Percentiles rank a stretch among this genome's conserved stretches.
These are phyloP conservation scores for Ammopiptanthus mongolicus DNA, from an alignment of 306 rosid species.

Conservation along the genomic window DNA sequence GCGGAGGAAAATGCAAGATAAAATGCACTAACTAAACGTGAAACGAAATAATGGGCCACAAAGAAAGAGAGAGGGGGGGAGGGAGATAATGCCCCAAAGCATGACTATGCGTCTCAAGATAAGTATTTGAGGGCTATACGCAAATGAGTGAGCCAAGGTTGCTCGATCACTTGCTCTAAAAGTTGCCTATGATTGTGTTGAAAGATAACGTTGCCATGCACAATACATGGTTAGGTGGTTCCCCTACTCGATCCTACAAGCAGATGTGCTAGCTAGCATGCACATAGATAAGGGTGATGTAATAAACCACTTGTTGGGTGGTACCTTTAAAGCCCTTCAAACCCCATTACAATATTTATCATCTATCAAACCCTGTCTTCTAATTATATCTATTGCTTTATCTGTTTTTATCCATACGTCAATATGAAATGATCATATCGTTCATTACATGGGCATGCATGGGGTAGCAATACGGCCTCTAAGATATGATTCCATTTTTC, in stretches of 20 bases:
- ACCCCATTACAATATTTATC: conserved; percentile 21
- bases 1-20: conserved; percentile 12
- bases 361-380: conserved; percentile 23
- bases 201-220: conserved; percentile 38
- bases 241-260: conserved; percentile 9
- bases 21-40: conserved; percentile 39
- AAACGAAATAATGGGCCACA: conserved; percentile 34
- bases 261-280: conserved; percentile 18
- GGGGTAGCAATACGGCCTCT: background rate
- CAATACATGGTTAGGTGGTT: conserved; percentile 30
- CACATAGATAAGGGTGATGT: conserved; percentile 39
- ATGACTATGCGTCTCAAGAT: conserved; percentile 25
- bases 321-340: conserved; percentile 14
- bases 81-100: conserved; percentile 15
- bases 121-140: conserved; percentile 42
- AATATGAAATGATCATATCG: background rate
- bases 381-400: too few species aligned
- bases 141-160: conserved; percentile 31
- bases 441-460: conserved; percentile 14
- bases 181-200: conserved; percentile 33
- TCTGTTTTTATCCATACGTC: background rate
- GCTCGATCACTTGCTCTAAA: conserved; percentile 12
- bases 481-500: conserved; percentile 7
- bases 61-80: background rate
- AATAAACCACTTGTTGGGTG: conserved; percentile 34